phyloP scores from a whole-genome alignment of 345 rosid genomes.

The Erodium maritimum region DNA sequence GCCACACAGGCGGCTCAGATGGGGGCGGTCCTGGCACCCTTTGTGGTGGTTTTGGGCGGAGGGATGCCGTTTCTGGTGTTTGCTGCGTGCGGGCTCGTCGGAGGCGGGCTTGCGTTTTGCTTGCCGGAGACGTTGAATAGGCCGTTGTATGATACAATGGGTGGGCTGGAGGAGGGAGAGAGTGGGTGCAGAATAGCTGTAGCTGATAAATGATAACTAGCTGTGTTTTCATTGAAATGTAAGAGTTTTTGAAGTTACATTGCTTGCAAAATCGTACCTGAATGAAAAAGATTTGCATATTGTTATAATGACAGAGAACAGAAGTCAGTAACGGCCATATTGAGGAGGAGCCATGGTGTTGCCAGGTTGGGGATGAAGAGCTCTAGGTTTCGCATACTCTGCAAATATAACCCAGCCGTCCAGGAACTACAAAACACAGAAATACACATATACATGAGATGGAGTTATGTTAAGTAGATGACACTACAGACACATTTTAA shows the following conservation, averaged over 20 bases:
- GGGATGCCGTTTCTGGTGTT: conserved; percentile 59
- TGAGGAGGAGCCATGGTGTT: conserved; percentile 9
- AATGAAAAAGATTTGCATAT: too few species aligned
- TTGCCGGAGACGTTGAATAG: conserved; percentile 76
- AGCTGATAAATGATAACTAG: not conserved
- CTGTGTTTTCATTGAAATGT: too few species aligned
- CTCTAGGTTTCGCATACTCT: conserved; percentile 35
- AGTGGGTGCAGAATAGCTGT: conserved; percentile 1
- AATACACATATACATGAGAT: not conserved
- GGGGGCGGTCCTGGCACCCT: conserved; percentile 84
- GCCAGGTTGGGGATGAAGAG: conserved; percentile 9
- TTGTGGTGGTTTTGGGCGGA: conserved; percentile 74
- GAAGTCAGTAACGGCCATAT: conserved; percentile 5
- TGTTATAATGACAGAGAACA: too few species aligned
- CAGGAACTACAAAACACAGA: conserved; percentile 27
- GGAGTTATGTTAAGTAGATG: not conserved
- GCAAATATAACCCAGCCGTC: conserved; percentile 59
- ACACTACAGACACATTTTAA: not conserved
- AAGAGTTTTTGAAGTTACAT: too few species aligned
- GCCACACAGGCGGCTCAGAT: conserved; percentile 74
- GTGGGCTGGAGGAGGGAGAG: conserved; percentile 61
- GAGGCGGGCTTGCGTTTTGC: conserved; percentile 66
- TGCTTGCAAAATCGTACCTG: too few species aligned
- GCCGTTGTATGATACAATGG: conserved; percentile 80
- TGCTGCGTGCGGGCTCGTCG: conserved; percentile 45